Evolutionary conservation across 108 stramenopile genomes (phyloP).

Genomic region (Cyclotella kingstonii): DNA sequence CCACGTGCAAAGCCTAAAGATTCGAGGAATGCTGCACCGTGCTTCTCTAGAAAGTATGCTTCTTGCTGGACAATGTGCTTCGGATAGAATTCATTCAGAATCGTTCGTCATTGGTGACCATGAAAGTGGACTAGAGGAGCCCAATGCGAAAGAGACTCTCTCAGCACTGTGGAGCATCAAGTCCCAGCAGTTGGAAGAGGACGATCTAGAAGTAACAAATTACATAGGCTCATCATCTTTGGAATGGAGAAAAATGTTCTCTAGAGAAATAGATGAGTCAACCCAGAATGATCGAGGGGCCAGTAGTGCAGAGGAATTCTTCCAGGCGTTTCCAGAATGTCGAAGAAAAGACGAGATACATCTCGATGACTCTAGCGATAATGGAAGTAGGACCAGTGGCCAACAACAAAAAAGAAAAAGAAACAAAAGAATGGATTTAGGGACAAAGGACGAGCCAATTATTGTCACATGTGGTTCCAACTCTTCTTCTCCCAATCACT

Average conservation of each 20-base stretch:
- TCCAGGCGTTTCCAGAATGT: conserved; percentile 72
- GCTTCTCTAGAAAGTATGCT: conserved; percentile 28
- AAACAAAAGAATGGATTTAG: too few relatives aligned
- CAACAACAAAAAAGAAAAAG: conserved; percentile 15
- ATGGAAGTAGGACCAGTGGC: conserved; percentile 22
- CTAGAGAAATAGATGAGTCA: not conserved
- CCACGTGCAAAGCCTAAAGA: not conserved
- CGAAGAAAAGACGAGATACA: conserved; percentile 14
- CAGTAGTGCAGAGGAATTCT: conserved; percentile 63
- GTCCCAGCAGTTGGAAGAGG: conserved; percentile 16
- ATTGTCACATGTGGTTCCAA: too few relatives aligned
- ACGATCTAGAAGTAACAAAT: conserved; percentile 11
- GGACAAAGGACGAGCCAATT: too few relatives aligned
- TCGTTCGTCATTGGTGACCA: not conserved
- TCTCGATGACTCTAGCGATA: not conserved
- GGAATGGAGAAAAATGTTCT: conserved; percentile 4
- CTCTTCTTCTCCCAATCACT: too few relatives aligned
- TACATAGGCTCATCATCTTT: not conserved
- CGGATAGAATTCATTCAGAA: conserved; percentile 4
- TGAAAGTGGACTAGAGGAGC: conserved; percentile 19
- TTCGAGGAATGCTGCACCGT: conserved; percentile 32
- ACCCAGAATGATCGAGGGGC: conserved; percentile 7
- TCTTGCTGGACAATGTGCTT: conserved; percentile 17
- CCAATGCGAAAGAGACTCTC: conserved; percentile 11
- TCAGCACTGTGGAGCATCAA: conserved; percentile 24